Conservation (phyloP, 139 green algal genomes). For the Desmodesmus armatus region DNA sequence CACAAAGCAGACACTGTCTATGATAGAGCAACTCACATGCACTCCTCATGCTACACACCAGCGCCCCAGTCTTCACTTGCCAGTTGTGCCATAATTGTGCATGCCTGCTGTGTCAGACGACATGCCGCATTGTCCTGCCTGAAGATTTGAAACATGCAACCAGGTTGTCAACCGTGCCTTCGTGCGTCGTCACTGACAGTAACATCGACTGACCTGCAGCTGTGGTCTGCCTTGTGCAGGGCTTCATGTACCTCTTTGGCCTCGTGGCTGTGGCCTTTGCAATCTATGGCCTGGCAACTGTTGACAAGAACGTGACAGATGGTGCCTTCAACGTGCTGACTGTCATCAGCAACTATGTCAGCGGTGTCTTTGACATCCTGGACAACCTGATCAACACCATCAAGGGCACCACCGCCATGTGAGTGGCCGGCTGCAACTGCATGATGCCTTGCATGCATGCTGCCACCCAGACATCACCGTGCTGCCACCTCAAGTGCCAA, state of each 20-base stretch:
- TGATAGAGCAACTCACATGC: too few species aligned
- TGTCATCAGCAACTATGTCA: conserved; percentile 6
- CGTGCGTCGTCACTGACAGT: too few species aligned
- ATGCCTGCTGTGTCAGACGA: too few species aligned
- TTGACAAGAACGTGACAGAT: background rate
- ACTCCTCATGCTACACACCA: background rate
- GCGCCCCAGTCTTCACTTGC: background rate
- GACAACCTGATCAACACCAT: conserved; percentile 24
- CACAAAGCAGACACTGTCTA: too few species aligned
- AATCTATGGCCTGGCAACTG: conserved; percentile 37
- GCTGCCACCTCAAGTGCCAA: too few species aligned
- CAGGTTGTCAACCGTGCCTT: too few species aligned
- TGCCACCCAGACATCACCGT: too few species aligned
- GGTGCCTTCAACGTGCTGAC: background rate
- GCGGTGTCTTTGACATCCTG: background rate
- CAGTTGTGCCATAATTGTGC: too few species aligned
- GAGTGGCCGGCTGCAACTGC: too few species aligned
- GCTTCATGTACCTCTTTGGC: conserved; percentile 41
- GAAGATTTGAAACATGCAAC: background rate
- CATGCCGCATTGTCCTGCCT: too few species aligned
- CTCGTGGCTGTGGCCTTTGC: conserved; percentile 26
- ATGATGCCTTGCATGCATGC: conserved; percentile 39
- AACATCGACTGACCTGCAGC: too few species aligned
- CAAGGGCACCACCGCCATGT: too few species aligned
- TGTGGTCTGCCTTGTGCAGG: conserved; percentile 42